Evolutionary conservation across 2,329 filamentous ascomycete species (phyloP), one percentile per base, ranked within the genome.

Genomic region (Fusarium chuoi): DNA sequence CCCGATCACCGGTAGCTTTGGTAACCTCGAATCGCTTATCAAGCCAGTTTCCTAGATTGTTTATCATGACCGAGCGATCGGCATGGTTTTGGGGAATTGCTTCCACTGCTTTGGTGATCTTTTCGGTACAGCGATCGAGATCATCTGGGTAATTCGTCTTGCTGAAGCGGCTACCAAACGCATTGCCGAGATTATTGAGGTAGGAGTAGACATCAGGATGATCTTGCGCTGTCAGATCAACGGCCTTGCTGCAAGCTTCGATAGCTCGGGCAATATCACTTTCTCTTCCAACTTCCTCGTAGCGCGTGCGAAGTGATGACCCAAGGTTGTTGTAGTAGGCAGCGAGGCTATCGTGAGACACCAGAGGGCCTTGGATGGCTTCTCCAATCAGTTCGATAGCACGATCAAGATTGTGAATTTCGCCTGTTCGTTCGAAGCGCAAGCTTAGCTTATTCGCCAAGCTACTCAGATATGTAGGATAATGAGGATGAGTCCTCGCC

Each of bases 1-100:
- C n/a, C 7, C 17, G n/a, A 24, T 36, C 30, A 0, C 2, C 1
- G 3, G 12, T 8, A 20, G 17, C 4, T 26, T 36, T 35, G 1
- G n/a, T 22, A 5, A 20, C n/a, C n/a, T 11, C 3, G 8, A 20
- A 24, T 14, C 30, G 17, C 17, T 52, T 36, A 4, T 36, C 17
- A 26, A 52, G 33, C 30, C 30, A 52, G 33, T 36, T 52, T 0
- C 30, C 30, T 0, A 52, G 12, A 4, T 52, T 36, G 11, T 52
- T 52, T 52, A 52, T 20, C 9, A 26, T 35, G 2, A 20, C 4
- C 0, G n/a, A 24, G 15, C 30, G 8, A 15, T 52, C 17, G 1
- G 17, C 17, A 24, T 26, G n/a, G 11, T 26, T 22, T 20, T 18
- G 12, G 3, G 48, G 6, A 3, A 36, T 24, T 7, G 12, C 11